These are phyloP conservation scores for Cercospora sp. DNA, from an alignment of 2,329 filamentous ascomycete genomes.

Conservation along the genomic window DNA sequence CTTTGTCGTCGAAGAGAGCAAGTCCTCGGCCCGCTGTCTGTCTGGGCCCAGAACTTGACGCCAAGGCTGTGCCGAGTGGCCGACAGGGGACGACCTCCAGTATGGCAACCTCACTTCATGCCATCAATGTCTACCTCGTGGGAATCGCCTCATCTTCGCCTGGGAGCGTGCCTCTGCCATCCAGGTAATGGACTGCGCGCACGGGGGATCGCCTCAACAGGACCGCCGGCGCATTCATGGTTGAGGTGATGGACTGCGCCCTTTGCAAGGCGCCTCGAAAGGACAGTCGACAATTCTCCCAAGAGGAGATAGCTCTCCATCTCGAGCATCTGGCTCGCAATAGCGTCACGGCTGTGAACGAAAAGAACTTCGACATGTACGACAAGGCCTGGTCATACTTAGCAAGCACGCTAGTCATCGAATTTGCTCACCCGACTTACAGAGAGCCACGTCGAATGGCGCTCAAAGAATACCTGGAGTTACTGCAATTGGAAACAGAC, in stretches of 20 bases:
- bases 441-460: neutral
- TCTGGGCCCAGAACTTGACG: neutral
- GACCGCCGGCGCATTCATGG: too few relatives aligned
- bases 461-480: neutral
- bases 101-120: too few relatives aligned
- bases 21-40: neutral
- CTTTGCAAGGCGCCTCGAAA: neutral
- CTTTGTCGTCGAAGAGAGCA: neutral
- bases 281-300: neutral
- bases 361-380: neutral
- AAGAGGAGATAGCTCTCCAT: neutral
- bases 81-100: neutral
- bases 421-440: slow-evolving; percentile 2
- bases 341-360: neutral
- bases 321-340: slow-evolving; percentile 4
- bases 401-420: slow-evolving; percentile 1
- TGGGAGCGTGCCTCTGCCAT: neutral
- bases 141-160: neutral
- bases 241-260: neutral
- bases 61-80: neutral
- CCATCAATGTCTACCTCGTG: too few relatives aligned
- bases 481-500: neutral
- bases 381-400: neutral
- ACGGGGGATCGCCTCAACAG: neutral
- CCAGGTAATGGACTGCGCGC: neutral